Evolutionary conservation across 345 rosid genomes (phyloP).

Genomic region (Chamaenerion angustifolium): DNA sequence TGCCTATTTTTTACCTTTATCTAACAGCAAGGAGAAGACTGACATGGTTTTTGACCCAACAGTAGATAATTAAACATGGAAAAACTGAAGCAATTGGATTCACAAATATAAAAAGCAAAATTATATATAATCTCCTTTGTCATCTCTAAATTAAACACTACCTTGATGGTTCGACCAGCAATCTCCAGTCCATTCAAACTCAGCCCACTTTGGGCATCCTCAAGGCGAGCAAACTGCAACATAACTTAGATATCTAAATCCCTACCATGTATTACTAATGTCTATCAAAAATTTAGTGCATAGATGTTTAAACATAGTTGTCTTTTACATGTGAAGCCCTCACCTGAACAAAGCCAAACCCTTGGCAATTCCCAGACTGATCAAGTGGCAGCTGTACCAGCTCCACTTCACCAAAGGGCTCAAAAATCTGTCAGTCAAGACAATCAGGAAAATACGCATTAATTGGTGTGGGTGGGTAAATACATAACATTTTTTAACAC

Average conservation of each 20-base stretch:
- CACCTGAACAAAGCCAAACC: constrained; percentile 97
- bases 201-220: constrained; percentile 84
- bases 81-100: too few species aligned
- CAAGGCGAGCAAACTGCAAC: constrained; percentile 75
- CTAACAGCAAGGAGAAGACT: too few species aligned
- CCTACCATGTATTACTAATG: background rate
- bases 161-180: constrained; percentile 87
- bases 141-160: constrained; percentile 3
- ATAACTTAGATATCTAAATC: background rate
- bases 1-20: too few species aligned
- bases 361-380: constrained; percentile 81
- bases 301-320: background rate
- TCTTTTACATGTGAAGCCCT: constrained; percentile 5
- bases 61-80: too few species aligned
- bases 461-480: too few species aligned
- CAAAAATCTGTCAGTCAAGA: constrained; percentile 56
- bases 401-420: constrained; percentile 89
- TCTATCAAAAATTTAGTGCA: background rate
- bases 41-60: too few species aligned
- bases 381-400: constrained; percentile 90
- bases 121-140: too few species aligned
- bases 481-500: too few species aligned
- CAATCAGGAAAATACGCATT: too few species aligned
- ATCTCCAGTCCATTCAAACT: constrained; percentile 89
- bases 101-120: too few species aligned